A percentile compares a stretch with the other conserved stretches of the same genome.
phyloP scores from a whole-genome alignment of 192 early-diverging fungal genomes.

The Coemansia sp. region DNA sequence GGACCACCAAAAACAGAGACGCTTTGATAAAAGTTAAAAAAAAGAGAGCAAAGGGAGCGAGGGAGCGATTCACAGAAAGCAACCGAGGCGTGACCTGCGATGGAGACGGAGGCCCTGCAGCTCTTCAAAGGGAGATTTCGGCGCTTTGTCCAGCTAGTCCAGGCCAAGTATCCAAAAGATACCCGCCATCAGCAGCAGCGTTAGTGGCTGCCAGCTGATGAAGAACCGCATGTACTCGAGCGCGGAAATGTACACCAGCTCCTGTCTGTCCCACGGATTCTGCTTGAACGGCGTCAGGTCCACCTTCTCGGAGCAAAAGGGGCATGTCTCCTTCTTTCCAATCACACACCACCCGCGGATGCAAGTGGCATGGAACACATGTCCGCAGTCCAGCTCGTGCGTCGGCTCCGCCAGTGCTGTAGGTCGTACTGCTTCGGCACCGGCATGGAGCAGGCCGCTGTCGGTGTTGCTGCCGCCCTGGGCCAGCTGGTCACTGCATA shows the following conservation, averaged over 20 bases:
- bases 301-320: conserved; percentile 52
- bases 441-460: neutral
- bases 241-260: conserved; percentile 45
- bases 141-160: conserved; percentile 5
- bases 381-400: conserved; percentile 34
- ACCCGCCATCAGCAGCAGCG: conserved; percentile 22
- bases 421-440: neutral
- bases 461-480: neutral
- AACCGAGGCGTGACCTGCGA: too few relatives aligned
- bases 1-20: too few relatives aligned
- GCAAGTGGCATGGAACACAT: conserved; percentile 52
- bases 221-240: conserved; percentile 54
- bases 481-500: conserved; percentile 37
- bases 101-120: too few relatives aligned
- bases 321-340: conserved; percentile 51
- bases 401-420: conserved; percentile 19
- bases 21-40: too few relatives aligned
- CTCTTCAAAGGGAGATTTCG: neutral
- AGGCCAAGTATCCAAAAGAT: conserved; percentile 44
- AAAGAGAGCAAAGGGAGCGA: too few relatives aligned
- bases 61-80: too few relatives aligned
- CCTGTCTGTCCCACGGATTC: conserved; percentile 53
- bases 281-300: conserved; percentile 38
- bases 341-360: conserved; percentile 55
- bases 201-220: conserved; percentile 50